Conservation (phyloP, 257 asterid species). For the Solanum dulcamara region DNA sequence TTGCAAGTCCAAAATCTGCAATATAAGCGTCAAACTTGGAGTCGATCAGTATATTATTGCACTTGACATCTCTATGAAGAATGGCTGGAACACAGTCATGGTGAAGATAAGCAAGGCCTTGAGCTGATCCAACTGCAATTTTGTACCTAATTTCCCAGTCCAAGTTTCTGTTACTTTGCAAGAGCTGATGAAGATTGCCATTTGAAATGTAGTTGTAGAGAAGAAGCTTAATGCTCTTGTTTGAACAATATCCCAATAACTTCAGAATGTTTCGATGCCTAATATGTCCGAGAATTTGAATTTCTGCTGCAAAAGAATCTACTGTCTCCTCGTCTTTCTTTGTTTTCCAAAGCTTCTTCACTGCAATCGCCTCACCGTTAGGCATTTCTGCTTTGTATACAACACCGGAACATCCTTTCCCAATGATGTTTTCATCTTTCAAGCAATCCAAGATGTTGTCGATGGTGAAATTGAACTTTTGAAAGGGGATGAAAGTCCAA, state of each 20-base stretch:
- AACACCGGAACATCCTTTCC: conserved; percentile 91
- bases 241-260: conserved; percentile 77
- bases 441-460: conserved; percentile 67
- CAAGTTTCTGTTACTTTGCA: conserved; percentile 57
- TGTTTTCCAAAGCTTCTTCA: conserved; percentile 87
- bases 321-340: conserved; percentile 47
- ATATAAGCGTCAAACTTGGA: conserved; percentile 73
- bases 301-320: conserved; percentile 86
- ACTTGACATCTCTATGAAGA: conserved; percentile 85
- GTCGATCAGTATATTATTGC: conserved; percentile 85
- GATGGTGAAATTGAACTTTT: conserved; percentile 53
- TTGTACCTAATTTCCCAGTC: conserved; percentile 93
- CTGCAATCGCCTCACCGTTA: conserved; percentile 69
- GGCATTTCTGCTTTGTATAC: conserved; percentile 79
- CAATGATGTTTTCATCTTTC: conserved; percentile 67
- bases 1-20: conserved; percentile 98
- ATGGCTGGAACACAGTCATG: conserved; percentile 85
- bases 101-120: conserved; percentile 89
- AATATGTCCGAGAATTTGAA: conserved; percentile 89
- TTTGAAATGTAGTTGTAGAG: conserved; percentile 74
- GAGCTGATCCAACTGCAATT: conserved; percentile 86
- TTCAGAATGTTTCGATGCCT: conserved; percentile 88
- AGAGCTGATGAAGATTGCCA: conserved; percentile 80
- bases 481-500: conserved; percentile 88
- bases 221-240: conserved; percentile 72